Percentiles rank a stretch among this genome's conserved stretches.
phyloP scores from a whole-genome alignment of 352 stramenopile genomes.

The Phytophthora fragariae region DNA sequence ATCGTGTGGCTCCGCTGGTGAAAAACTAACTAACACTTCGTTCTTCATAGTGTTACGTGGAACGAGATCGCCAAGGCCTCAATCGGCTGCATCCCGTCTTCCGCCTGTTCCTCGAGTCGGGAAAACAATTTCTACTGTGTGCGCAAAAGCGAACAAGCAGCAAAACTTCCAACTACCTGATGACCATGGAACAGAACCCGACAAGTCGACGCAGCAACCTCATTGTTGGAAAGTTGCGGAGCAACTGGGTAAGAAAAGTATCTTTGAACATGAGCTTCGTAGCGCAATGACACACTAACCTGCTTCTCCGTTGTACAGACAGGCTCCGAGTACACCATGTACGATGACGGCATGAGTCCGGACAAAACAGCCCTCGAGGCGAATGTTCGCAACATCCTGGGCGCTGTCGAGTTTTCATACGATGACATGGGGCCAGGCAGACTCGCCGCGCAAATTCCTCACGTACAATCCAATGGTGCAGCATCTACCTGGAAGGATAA shows the following conservation, averaged over 20 bases:
- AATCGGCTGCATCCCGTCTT: slow-evolving; percentile 65
- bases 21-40: slow-evolving; percentile 1
- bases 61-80: slow-evolving; percentile 58
- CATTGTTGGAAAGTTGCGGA: slow-evolving; percentile 64
- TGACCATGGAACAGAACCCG: slow-evolving; percentile 55
- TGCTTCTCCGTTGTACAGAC: slow-evolving; percentile 30
- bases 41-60: slow-evolving; percentile 52
- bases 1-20: not conserved
- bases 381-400: slow-evolving; percentile 58
- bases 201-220: slow-evolving; percentile 47
- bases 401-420: slow-evolving; percentile 66
- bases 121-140: slow-evolving; percentile 58
- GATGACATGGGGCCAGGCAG: slow-evolving; percentile 73
- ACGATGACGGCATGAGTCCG: slow-evolving; percentile 63
- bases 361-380: slow-evolving; percentile 50
- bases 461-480: slow-evolving; percentile 39
- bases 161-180: slow-evolving; percentile 72
- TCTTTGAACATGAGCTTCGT: too few relatives aligned
- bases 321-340: slow-evolving; percentile 69
- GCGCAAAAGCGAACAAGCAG: slow-evolving; percentile 59
- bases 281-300: not conserved
- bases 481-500: slow-evolving; percentile 44
- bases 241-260: slow-evolving; percentile 52
- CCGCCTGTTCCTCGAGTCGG: slow-evolving; percentile 61
- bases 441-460: slow-evolving; percentile 53